A percentile compares a stretch with the other conserved stretches of the same genome.
These are phyloP conservation scores for Lentinula aciculospora DNA, from an alignment of 768 basidiomycete species.

Conservation along the genomic window DNA sequence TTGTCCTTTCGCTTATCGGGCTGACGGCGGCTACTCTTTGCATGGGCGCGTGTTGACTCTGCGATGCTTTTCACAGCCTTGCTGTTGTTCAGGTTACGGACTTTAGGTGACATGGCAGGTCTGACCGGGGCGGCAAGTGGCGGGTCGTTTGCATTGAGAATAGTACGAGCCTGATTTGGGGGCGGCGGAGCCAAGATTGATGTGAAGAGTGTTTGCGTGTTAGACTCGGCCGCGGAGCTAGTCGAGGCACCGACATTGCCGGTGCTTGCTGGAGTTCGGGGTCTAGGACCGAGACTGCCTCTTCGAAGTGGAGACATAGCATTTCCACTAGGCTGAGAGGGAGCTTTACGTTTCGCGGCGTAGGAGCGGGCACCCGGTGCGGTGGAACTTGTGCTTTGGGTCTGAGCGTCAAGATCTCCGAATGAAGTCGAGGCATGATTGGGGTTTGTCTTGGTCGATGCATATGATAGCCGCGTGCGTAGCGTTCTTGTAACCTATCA, in stretches of 20 bases:
- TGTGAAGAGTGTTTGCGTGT: constrained; percentile 61
- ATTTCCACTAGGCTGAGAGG: constrained; percentile 34
- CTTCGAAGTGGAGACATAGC: constrained; percentile 25
- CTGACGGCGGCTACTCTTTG: constrained; percentile 27
- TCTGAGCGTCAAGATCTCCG: constrained; percentile 66
- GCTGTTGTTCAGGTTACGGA: constrained; percentile 20
- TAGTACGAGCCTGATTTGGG: constrained; percentile 70
- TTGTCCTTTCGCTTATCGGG: constrained; percentile 24
- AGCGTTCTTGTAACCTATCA: constrained; percentile 74
- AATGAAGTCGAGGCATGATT: constrained; percentile 62
- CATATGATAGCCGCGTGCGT: constrained; percentile 76
- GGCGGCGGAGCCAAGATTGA: constrained; percentile 77
- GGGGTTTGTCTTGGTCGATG: constrained; percentile 78
- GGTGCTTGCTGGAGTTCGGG: constrained; percentile 31
- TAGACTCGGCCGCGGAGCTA: constrained; percentile 21
- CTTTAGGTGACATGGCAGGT: constrained; percentile 39
- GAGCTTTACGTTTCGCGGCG: constrained; percentile 16
- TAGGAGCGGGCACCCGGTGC: constrained; percentile 15
- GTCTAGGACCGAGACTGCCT: constrained; percentile 35
- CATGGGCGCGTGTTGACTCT: constrained; percentile 39
- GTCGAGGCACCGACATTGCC: constrained; percentile 13
- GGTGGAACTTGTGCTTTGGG: constrained; percentile 23
- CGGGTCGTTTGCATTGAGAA: constrained; percentile 68
- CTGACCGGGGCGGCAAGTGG: constrained; percentile 51
- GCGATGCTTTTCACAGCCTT: constrained; percentile 40